Evolutionary conservation across 306 rosid genomes (phyloP), one percentile per base, ranked within the genome.

Genomic region (Pyrus communis): DNA sequence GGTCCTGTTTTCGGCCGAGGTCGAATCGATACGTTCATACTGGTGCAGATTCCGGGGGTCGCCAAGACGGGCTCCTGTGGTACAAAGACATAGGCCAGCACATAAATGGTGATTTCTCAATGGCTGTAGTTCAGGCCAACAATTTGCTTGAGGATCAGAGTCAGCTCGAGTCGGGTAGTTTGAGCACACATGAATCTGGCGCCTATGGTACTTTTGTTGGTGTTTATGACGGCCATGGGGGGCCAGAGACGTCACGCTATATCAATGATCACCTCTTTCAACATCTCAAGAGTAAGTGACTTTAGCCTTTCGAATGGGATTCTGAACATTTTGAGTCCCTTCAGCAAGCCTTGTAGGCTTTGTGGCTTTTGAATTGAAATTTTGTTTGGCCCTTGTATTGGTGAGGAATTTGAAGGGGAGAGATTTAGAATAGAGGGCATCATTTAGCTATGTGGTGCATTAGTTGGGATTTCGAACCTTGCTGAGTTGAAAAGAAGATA

Each of bases 81-180:
- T 86, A 86, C 89, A 86, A 86, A 80, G 89, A 86, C 60, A 58
- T 81, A 40, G 89, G 87, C 31, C 85, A 80, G 61, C 89, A 86
- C 77, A 65, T 81, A 68, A 75, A 74, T 80, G 89, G 89, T 61
- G 89, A 86, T 27, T 86, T 83, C 54, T 86, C 89, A 19, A 86
- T 86, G 89, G 84, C 87, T 35, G 89, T 86, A 4, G 85, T 86
- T 65, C 89, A 86, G 81, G 89, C 89, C 45, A 86, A 86, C 81
- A 86, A 86, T 81, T 84, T 86, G 69, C 89, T 86, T 18, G 89
- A 86, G 84, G 89, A 86, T 81, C 89, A 86, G 80, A 86, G 89
- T 80, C 89, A 86, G 80, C 67, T 86, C 35, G 89, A 86, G 82
- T 86, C 89, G 0, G 89, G 89, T 13, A 77, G 86, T 72, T 81